Conservation (phyloP, 1,139 yeast genomes). For the Yamadazyma songkhlaensis region DNA sequence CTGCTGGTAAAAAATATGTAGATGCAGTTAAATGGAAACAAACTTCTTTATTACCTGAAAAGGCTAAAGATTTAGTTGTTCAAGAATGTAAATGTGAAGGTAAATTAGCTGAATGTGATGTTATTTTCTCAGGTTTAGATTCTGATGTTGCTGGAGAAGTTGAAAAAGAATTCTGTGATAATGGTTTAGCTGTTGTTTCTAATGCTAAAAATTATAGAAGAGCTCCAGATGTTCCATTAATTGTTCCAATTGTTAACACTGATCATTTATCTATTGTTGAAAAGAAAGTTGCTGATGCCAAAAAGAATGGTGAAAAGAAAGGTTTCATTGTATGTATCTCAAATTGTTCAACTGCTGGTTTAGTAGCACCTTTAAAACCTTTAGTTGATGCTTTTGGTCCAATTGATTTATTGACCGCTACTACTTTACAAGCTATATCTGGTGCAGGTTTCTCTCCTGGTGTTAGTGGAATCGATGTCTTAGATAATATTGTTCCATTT, state of each 20-base stretch:
- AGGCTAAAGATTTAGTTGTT: constrained; percentile 62
- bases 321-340: constrained; percentile 95
- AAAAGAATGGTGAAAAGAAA: constrained; percentile 49
- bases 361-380: constrained; percentile 95
- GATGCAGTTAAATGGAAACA: constrained; percentile 97
- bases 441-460: constrained; percentile 99
- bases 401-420: constrained; percentile 77
- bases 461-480: constrained; percentile 89
- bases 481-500: constrained; percentile 92
- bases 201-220: constrained; percentile 97
- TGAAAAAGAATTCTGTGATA: constrained; percentile 78
- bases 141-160: constrained; percentile 91
- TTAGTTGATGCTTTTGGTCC: constrained; percentile 88
- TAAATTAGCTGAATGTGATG: constrained; percentile 82
- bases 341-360: constrained; percentile 97
- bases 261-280: constrained; percentile 82
- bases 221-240: constrained; percentile 80
- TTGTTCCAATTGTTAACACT: constrained; percentile 95
- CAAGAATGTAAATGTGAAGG: constrained; percentile 72
- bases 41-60: constrained; percentile 73
- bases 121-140: constrained; percentile 93
- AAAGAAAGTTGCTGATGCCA: constrained; percentile 53
- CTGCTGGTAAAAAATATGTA: constrained; percentile 84
- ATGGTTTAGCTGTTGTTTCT: constrained; percentile 82
- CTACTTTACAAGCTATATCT: constrained; percentile 95